Percentiles rank a stretch among this genome's conserved stretches.
These are phyloP conservation scores for Takakia lepidozioides DNA, from an alignment of 225 moss, liverwort and hornwort species.

Conservation along the genomic window DNA sequence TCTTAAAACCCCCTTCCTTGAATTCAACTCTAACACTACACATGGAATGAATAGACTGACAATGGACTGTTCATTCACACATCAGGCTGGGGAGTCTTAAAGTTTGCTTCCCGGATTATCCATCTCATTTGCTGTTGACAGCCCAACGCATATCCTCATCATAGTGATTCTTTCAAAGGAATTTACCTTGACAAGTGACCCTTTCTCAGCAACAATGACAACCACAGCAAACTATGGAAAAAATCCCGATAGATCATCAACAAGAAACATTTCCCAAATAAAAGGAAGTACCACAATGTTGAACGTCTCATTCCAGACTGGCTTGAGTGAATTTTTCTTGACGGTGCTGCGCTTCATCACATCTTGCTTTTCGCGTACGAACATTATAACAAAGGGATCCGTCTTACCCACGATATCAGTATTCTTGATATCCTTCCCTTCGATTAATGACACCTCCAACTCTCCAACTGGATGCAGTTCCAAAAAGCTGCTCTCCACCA, in stretches of 20 bases:
- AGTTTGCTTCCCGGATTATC: too few relatives aligned
- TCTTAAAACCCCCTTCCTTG: neutral
- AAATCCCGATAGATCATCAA: neutral
- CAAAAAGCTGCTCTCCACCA: constrained; percentile 43
- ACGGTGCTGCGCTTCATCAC: constrained; percentile 56
- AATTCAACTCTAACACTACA: neutral
- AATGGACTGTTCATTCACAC: too few relatives aligned
- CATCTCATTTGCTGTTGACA: too few relatives aligned
- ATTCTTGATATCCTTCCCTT: constrained; percentile 67
- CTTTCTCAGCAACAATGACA: too few relatives aligned
- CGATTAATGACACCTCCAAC: constrained; percentile 60
- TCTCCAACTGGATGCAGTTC: constrained; percentile 60
- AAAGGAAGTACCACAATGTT: constrained; percentile 77
- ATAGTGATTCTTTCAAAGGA: too few relatives aligned
- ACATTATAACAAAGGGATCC: constrained; percentile 78
- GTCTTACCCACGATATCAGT: constrained; percentile 73
- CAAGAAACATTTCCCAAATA: too few relatives aligned
- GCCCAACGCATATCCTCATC: too few relatives aligned
- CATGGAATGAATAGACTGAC: too few relatives aligned
- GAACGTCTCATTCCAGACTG: constrained; percentile 77
- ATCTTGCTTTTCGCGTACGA: constrained; percentile 64
- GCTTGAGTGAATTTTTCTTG: constrained; percentile 50
- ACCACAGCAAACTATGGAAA: too few relatives aligned
- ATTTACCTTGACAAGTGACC: too few relatives aligned
- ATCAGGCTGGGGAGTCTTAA: too few relatives aligned